A percentile compares a stretch with the other conserved stretches of the same genome.
phyloP scores from a whole-genome alignment of 441 rosid genomes.

The Kokia cookei region DNA sequence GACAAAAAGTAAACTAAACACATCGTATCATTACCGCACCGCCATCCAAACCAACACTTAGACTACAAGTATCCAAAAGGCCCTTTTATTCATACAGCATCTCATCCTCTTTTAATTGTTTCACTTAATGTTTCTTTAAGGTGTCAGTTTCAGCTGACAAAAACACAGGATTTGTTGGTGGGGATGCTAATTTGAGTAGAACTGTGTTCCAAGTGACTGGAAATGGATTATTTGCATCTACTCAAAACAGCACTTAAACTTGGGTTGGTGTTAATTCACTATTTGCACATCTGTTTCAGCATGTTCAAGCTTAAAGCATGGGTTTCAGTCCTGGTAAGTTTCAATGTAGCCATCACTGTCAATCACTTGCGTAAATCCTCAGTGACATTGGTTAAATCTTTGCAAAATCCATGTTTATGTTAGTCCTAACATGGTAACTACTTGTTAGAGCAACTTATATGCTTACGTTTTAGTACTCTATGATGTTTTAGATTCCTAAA shows the following conservation, averaged over 20 bases:
- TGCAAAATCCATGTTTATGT: neutral
- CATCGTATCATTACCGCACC: no score
- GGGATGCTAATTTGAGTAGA: neutral
- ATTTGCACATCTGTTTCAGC: neutral
- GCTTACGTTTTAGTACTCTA: neutral
- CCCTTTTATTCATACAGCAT: neutral
- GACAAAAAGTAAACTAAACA: no score
- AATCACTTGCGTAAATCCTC: neutral
- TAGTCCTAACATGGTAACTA: neutral
- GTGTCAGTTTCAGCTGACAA: neutral
- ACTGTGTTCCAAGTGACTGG: neutral
- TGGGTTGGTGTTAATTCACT: neutral
- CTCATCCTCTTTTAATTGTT: neutral
- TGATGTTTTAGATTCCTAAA: neutral
- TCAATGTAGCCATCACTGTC: neutral
- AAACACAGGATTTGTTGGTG: neutral
- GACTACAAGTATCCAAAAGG: neutral
- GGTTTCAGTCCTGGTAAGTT: neutral
- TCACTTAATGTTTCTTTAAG: neutral
- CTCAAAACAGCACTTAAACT: neutral
- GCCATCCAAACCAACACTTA: no score
- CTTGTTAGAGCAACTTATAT: neutral
- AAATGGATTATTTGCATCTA: neutral
- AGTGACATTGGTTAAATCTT: neutral
- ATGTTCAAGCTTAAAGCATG: neutral